Conservation (phyloP, 768 basidiomycete genomes). For the Naganishia antarctica region DNA sequence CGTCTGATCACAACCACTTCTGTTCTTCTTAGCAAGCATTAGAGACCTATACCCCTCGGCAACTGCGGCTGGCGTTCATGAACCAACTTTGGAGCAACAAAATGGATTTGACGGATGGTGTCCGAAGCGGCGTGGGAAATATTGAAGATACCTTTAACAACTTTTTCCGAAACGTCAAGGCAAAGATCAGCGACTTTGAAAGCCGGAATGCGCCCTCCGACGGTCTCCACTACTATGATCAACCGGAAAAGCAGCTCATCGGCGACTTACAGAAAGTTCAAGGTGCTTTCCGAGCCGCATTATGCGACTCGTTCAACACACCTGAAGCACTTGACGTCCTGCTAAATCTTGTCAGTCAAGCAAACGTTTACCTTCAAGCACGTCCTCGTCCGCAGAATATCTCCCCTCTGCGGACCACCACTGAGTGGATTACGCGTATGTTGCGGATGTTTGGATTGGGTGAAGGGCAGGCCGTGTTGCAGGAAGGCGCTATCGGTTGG, state of each 20-base stretch:
- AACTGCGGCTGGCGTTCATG: constrained; percentile 85
- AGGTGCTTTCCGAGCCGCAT: constrained; percentile 69
- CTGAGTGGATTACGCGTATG: constrained; percentile 55
- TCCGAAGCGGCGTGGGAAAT: constrained; percentile 77
- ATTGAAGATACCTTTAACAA: constrained; percentile 84
- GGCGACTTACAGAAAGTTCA: constrained; percentile 72
- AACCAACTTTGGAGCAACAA: constrained; percentile 86
- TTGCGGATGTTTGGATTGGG: constrained; percentile 54
- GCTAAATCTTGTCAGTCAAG: constrained; percentile 72
- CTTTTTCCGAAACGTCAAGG: constrained; percentile 84
- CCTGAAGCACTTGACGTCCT: constrained; percentile 71
- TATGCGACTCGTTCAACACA: constrained; percentile 97
- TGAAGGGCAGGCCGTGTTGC: constrained; percentile 60
- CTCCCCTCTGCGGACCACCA: constrained; percentile 58
- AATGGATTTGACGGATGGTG: constrained; percentile 85
- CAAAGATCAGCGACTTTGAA: constrained; percentile 61
- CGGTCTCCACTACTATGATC: constrained; percentile 51
- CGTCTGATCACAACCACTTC: not conserved
- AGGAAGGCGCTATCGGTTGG: constrained; percentile 74
- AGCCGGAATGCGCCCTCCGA: constrained; percentile 40
- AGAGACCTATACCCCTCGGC: constrained; percentile 72
- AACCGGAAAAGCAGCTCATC: constrained; percentile 64
- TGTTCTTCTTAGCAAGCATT: constrained; percentile 68
- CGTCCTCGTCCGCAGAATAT: constrained; percentile 53
- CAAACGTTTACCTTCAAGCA: constrained; percentile 73